A percentile compares a stretch with the other conserved stretches of the same genome.
Conservation (phyloP, 345 rosid genomes). For the Erysimum cheiranthoides region DNA sequence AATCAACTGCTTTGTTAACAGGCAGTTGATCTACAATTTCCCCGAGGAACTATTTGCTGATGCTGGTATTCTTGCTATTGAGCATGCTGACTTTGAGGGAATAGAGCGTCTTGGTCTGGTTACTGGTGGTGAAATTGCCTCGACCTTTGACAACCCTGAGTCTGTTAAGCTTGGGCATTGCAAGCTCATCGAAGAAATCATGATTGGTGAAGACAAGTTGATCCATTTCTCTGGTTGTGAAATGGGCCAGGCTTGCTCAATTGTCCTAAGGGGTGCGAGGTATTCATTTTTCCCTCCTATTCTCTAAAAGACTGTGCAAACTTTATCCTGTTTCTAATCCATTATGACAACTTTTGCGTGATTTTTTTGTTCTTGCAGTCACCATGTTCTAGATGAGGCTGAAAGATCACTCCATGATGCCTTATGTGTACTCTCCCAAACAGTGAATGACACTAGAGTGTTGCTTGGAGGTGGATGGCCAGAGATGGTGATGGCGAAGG, state of each 20-base stretch:
- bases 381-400: slow-evolving; percentile 97
- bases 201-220: slow-evolving; percentile 99
- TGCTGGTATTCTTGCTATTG: slow-evolving; percentile 96
- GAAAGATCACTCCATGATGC: slow-evolving; percentile 99
- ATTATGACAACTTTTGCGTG: neutral
- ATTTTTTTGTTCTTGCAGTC: slow-evolving; percentile 55
- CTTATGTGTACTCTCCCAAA: slow-evolving; percentile 92
- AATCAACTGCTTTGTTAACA: slow-evolving; percentile 97
- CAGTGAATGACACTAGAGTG: slow-evolving; percentile 89
- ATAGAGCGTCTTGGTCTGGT: slow-evolving; percentile 93
- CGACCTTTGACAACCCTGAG: slow-evolving; percentile 98
- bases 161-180: slow-evolving; percentile 97
- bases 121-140: slow-evolving; percentile 97
- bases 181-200: slow-evolving; percentile 93
- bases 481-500: slow-evolving; percentile 99
- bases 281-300: slow-evolving; percentile 18
- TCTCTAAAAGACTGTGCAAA: neutral
- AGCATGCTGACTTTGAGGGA: slow-evolving; percentile 99
- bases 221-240: slow-evolving; percentile 96
- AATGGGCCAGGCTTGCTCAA: slow-evolving; percentile 98
- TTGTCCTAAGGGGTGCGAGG: slow-evolving; percentile 97
- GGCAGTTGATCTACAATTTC: slow-evolving; percentile 97
- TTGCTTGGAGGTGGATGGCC: slow-evolving; percentile 99
- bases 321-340: neutral
- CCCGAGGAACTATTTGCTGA: slow-evolving; percentile 98